Evolutionary conservation across 2,329 filamentous ascomycete genomes (phyloP).

Genomic region (Purpureocillium takamizusanense): DNA sequence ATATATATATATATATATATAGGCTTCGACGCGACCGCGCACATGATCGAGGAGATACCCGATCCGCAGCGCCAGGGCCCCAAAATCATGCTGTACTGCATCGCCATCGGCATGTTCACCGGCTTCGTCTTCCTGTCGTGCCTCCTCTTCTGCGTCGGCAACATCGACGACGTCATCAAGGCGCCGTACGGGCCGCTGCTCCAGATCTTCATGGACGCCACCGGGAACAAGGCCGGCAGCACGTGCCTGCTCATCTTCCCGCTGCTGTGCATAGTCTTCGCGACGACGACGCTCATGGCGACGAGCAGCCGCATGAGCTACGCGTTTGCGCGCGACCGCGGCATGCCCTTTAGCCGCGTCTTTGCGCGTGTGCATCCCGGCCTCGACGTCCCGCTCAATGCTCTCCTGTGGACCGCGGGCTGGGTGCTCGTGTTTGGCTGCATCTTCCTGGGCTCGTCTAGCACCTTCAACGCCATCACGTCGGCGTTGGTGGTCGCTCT

Average conservation of each 20-base stretch:
- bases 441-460: constrained; percentile 58
- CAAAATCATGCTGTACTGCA: constrained; percentile 57
- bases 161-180: constrained; percentile 47
- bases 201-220: constrained; percentile 57
- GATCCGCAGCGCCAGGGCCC: constrained; percentile 49
- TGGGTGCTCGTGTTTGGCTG: constrained; percentile 61
- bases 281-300: constrained; percentile 55
- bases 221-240: constrained; percentile 50
- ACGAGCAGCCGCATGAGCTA: constrained; percentile 59
- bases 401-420: constrained; percentile 50
- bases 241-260: constrained; percentile 59
- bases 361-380: constrained; percentile 53
- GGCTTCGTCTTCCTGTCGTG: constrained; percentile 55
- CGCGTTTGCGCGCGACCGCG: constrained; percentile 56
- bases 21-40: constrained; percentile 39
- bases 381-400: constrained; percentile 58
- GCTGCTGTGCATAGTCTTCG: constrained; percentile 56
- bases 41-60: constrained; percentile 52
- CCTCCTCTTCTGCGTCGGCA: constrained; percentile 54
- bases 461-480: constrained; percentile 65
- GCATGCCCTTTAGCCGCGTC: constrained; percentile 53
- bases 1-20: too few relatives aligned
- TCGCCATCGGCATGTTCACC: constrained; percentile 53
- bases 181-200: constrained; percentile 49
- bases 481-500: constrained; percentile 66